phyloP scores from a whole-genome alignment of 768 basidiomycete species.

The Boletus sp. region DNA sequence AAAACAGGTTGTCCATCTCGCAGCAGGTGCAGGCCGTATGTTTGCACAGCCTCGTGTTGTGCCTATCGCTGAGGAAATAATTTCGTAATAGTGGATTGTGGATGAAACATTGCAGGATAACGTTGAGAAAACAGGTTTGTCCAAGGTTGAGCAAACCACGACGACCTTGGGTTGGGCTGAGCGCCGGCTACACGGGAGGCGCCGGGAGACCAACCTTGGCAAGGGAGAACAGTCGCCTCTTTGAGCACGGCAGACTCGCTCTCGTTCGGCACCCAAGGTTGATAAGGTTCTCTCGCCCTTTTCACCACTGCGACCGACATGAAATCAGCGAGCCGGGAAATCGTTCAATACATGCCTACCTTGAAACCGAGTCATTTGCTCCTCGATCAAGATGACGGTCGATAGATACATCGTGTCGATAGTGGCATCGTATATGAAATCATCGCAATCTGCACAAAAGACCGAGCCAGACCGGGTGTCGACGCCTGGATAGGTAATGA shows the following conservation, averaged over 20 bases:
- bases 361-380: constrained; percentile 58
- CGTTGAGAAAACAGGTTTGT: constrained; percentile 93
- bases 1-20: constrained; percentile 86
- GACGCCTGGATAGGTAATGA: constrained; percentile 46
- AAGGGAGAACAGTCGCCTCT: constrained; percentile 52
- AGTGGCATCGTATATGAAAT: constrained; percentile 62
- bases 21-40: constrained; percentile 78
- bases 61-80: constrained; percentile 88
- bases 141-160: constrained; percentile 85
- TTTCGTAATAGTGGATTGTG: constrained; percentile 88
- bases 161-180: constrained; percentile 47
- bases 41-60: constrained; percentile 72
- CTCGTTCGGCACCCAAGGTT: constrained; percentile 45
- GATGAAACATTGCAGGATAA: constrained; percentile 82
- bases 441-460: constrained; percentile 70
- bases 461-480: constrained; percentile 73
- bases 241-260: constrained; percentile 46
- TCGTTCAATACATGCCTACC: constrained; percentile 10
- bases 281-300: constrained; percentile 44
- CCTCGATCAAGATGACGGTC: constrained; percentile 52
- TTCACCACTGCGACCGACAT: constrained; percentile 32
- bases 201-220: constrained; percentile 54
- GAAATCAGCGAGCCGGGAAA: background rate
- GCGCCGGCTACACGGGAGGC: background rate
- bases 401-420: constrained; percentile 47